Base-by-base conservation (phyloP, 768 basidiomycete species). In the Lactarius deliciosus region DNA sequence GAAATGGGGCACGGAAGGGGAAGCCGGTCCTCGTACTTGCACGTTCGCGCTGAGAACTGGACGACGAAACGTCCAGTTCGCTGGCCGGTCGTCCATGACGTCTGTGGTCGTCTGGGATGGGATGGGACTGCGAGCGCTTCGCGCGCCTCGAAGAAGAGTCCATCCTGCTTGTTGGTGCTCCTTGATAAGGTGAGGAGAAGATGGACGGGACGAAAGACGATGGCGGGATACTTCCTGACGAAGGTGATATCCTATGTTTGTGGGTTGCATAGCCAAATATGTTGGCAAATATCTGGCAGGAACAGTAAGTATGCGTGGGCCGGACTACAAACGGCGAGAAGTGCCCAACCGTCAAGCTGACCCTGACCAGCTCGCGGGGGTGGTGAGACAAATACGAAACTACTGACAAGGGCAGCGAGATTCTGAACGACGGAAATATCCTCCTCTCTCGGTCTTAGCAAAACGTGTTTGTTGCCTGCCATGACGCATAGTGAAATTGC, bases 401-500 rank as follows among this genome's bases (percentile, higher is more conserved):
- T 32, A 75, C 79, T 80, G 75, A 91, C 90, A 76, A 86, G 79
- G 59, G 80, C 76, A 15, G 81, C 81, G 41, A 91, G 78, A 71
- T 82, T 86, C 40, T 82, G 80, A 32, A 89, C 85, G 9, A 86
- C 73, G 30, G 79, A 72, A 38, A 91, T 76, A 66, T 92, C 91
- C 63, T 90, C 87, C 68, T 87, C 86, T 13, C 79, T 79, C 1
- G 88, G 84, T 54, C 87, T 81, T 20, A 92, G 77, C 63, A 92
- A 79, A 34, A 92, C 76, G 73, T 90, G 81, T 68, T 82, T 86
- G 70, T 86, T 79, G 1, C 84, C 84, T 3, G 88, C 81, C 41
- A 89, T 77, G 57, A 91, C 78, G 73, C 83, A 89, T 4, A 88
- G 81, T 36, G 91, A 81, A 18, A 91, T 76, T 25, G 87, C 85